phyloP scores from a whole-genome alignment of 371 early-diverging fungal genomes.

The Encephalitozoon romaleae region DNA sequence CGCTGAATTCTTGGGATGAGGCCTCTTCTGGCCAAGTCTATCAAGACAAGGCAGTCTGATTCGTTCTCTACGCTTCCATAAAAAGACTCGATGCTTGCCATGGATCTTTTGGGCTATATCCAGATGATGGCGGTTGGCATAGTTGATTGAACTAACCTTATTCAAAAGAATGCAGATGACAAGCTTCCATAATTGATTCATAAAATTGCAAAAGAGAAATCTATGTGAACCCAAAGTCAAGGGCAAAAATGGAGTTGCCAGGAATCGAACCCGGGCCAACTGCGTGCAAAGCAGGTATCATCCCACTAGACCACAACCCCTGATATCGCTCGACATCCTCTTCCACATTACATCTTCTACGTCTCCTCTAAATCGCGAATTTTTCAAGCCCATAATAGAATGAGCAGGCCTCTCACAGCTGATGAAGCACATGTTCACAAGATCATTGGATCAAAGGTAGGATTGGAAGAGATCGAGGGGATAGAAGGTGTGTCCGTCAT shows the following conservation, averaged over 20 bases:
- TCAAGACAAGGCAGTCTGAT: conserved; percentile 43
- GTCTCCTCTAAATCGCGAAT: neutral
- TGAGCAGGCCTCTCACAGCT: neutral
- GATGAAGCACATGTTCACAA: neutral
- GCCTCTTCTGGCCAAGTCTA: conserved; percentile 26
- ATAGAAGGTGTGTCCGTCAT: neutral
- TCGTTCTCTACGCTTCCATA: conserved; percentile 36
- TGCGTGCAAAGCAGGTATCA: conserved; percentile 43
- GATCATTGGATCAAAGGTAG: neutral
- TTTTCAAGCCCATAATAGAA: neutral
- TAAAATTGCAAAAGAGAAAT: neutral
- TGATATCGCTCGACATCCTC: neutral
- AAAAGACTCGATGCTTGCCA: conserved; percentile 12
- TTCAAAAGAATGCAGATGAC: neutral
- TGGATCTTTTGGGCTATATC: neutral
- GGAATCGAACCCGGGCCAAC: conserved; percentile 45
- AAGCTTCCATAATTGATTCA: too few species aligned
- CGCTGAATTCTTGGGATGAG: conserved; percentile 8
- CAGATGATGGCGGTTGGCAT: neutral
- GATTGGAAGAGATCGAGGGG: neutral
- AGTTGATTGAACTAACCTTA: neutral
- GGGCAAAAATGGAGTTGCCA: conserved; percentile 37
- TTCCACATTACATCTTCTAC: neutral
- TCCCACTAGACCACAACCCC: conserved; percentile 41
- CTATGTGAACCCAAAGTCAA: too few species aligned